Base-by-base conservation (phyloP, 192 early-diverging fungal species). In the Backusella australiensis region DNA sequence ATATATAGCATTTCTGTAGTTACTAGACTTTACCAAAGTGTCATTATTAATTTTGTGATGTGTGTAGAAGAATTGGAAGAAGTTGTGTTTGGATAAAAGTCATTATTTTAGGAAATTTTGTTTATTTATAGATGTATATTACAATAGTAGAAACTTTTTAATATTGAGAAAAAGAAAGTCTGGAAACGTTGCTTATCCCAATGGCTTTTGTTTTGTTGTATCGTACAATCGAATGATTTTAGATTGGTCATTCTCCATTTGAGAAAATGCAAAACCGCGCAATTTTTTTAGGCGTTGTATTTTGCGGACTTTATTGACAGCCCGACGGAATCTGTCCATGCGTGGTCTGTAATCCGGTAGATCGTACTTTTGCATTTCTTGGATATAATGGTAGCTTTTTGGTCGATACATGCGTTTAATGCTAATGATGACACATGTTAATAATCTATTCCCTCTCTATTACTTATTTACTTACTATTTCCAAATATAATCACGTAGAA, bases 311-410 rank as follows among this genome's bases (percentile, higher is more conserved):
- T 99, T 99, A 88, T 96, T 92, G 26, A 98, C 96, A 7, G 96
- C 96, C 84, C 97, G 96, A 69, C 93, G 89, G 94, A 99, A 99
- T 74, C 93, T 90, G 81, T 99, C 96, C 95, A 97, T 96, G 29
- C 97, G 87, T 32, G 98, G 97, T 38, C 96, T 89, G 79, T 96
- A 97, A 77, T 99, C 98, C 26, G 96, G 98, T 74, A 99, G 95
- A 84, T 98, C 97, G 90, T 93, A 96, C 82, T 97, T 98, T 85
- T 98, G 94, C 70, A 99, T 99, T 86, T 99, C 98, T 84, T 98
- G 97, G 42, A 98, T 93, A 78, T 96, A 94, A 79, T 99, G 98
- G 82, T 98, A 98, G 12, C 92, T 88, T 74, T 89, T 79, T 32
- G 96, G 86, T 35, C 89, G 82, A 78, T 93, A 94, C 82, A 93